Conservation (phyloP, 2,329 filamentous ascomycete genomes). For the Cladophialophora chaetospira region DNA sequence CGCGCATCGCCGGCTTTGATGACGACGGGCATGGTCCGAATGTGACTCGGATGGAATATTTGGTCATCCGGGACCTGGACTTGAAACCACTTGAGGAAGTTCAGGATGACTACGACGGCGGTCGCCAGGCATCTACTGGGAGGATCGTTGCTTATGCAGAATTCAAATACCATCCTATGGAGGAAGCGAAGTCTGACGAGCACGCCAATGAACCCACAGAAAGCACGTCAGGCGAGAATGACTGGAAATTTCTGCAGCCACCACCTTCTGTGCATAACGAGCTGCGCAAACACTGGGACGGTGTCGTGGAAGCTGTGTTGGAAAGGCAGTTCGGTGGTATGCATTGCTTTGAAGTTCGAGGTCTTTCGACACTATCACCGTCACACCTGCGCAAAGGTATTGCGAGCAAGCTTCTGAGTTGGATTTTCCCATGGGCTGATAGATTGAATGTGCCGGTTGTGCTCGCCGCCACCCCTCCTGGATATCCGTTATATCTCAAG, state of each 20-base stretch:
- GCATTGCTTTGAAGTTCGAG: conserved; percentile 21
- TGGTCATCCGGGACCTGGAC: conserved; percentile 16
- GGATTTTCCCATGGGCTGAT: conserved; percentile 19
- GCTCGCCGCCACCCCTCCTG: conserved; percentile 16
- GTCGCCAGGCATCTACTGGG: not conserved
- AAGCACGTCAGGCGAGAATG: not conserved
- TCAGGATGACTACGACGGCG: not conserved
- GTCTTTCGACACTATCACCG: conserved; percentile 9
- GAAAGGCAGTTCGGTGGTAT: conserved; percentile 3
- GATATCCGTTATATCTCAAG: conserved; percentile 15
- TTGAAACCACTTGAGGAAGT: not conserved
- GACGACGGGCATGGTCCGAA: not conserved
- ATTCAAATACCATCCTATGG: conserved; percentile 19
- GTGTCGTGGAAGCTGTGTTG: conserved; percentile 12
- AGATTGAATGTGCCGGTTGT: conserved; percentile 11
- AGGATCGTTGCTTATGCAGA: conserved; percentile 13
- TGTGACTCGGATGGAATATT: conserved; percentile 8
- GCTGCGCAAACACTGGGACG: conserved; percentile 14
- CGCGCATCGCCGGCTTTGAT: conserved; percentile 10
- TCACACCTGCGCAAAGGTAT: conserved; percentile 18
- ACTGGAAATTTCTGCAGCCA: not conserved
- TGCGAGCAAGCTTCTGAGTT: conserved; percentile 13
- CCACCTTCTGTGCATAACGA: conserved; percentile 4
- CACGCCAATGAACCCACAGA: not conserved
- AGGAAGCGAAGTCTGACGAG: not conserved